Evolutionary conservation across 148 eudicot species (phyloP), one percentile per base, ranked within the genome.

Genomic region (Rheum nobile): DNA sequence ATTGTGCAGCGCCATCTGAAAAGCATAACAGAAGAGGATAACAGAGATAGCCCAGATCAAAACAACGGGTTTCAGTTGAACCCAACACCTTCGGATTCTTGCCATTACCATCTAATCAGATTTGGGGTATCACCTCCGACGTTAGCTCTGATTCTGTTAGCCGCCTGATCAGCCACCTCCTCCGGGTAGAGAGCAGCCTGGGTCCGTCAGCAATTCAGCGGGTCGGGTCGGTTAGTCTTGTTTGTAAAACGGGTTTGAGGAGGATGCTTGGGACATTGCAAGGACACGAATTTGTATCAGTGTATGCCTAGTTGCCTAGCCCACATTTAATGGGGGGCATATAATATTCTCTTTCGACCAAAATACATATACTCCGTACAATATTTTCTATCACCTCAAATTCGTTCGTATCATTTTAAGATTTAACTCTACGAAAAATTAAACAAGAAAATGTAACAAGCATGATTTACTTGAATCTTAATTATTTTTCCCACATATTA

Each of bases 31-130:
- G 73, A 89, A 89, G 72, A 84, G 77, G 77, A 88, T 24, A 44
- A 76, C 72, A 72, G 86, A 85, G 59, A 84, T 44, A 43, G 61
- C 82, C 98, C 98, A 93, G 75, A 91, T 84, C 44, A 84, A 59
- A 74, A 73, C 44, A 6, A 72, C 79, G 47, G 71, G 67, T 77
- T 79, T 82, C 47, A 86, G 68, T 35, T 74, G 71, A 35, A 28
- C 67, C 77, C 84, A 83, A 67, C 65, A 76, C 69, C 80, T 83
- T 71, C 75, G 82, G 79, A 71, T 77, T 79, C 84, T 87, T 1
- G 81, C 83, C 91, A 87, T 92, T 75, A 46, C 74, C 75, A 26
- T 37, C 26, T 50, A 50, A 17, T 65, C 22, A 17, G 32, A 65
- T 32, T 65, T 65, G 22, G 69, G 39, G 39, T 1, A 57, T 24